phyloP scores from a whole-genome alignment of 352 stramenopile species.

The Plasmopara halstedii region DNA sequence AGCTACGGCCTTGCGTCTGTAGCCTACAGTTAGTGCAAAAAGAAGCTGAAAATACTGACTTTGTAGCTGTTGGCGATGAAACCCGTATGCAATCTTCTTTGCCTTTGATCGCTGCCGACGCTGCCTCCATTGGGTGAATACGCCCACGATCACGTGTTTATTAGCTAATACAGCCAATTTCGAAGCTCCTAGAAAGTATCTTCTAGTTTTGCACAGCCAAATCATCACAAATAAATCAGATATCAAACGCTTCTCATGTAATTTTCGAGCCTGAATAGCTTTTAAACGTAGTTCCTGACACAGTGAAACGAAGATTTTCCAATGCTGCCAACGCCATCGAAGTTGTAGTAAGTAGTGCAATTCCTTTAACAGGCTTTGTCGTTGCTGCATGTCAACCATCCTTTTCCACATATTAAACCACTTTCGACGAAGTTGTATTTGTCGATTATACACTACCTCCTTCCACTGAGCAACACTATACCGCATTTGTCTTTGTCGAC shows the following conservation, averaged over 20 bases:
- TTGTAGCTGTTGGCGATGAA: constrained; percentile 4
- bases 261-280: not conserved
- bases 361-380: constrained; percentile 4
- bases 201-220: constrained; percentile 14
- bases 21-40: constrained; percentile 6
- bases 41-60: not conserved
- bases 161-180: constrained; percentile 1
- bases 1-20: not conserved
- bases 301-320: not conserved
- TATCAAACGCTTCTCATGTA: constrained; percentile 4
- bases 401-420: constrained; percentile 14
- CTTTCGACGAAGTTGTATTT: constrained; percentile 2
- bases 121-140: constrained; percentile 13
- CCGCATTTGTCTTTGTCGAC: not conserved
- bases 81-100: not conserved
- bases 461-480: constrained; percentile 13
- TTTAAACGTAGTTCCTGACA: constrained; percentile 2
- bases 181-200: constrained; percentile 10
- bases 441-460: not conserved
- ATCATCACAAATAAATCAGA: constrained; percentile 4
- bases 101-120: constrained; percentile 1
- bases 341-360: constrained; percentile 12
- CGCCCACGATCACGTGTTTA: not conserved
- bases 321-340: constrained; percentile 17
- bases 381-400: constrained; percentile 7